Conservation (phyloP, 2,329 filamentous ascomycete species). For the Alternaria tenuissima region DNA sequence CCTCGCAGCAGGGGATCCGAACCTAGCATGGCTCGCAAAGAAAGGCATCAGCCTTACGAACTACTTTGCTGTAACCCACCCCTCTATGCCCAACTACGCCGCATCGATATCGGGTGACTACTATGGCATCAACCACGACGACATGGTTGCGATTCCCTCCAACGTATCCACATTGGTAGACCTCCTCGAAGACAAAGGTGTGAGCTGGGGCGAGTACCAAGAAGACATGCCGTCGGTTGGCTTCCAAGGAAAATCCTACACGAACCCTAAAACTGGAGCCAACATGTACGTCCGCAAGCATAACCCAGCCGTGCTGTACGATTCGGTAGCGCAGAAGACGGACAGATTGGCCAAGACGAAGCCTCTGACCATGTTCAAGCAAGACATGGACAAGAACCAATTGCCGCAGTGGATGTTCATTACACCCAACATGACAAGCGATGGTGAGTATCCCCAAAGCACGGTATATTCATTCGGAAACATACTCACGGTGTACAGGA, state of each 20-base stretch:
- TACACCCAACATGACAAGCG: conserved; percentile 75
- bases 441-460: conserved; percentile 57
- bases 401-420: conserved; percentile 47
- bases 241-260: conserved; percentile 68
- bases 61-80: conserved; percentile 69
- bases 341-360: conserved; percentile 74
- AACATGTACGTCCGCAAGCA: conserved; percentile 88
- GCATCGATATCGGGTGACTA: conserved; percentile 74
- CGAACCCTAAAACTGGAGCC: conserved; percentile 69
- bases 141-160: conserved; percentile 60
- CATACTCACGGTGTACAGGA: conserved; percentile 18
- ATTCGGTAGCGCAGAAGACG: conserved; percentile 67
- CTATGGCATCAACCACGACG: conserved; percentile 75
- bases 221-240: conserved; percentile 79
- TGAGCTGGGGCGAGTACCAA: conserved; percentile 70
- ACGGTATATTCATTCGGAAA: neutral
- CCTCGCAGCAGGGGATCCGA: conserved; percentile 69
- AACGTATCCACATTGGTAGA: conserved; percentile 54
- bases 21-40: conserved; percentile 65
- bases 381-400: conserved; percentile 32
- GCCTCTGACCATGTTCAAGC: conserved; percentile 73
- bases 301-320: conserved; percentile 71
- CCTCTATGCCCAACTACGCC: conserved; percentile 79
- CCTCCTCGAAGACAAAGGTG: conserved; percentile 53
- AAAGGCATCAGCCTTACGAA: conserved; percentile 69